Evolutionary conservation across 805 yeast genomes (phyloP), one percentile per base, ranked within the genome.

Genomic region (Lachancea nothofagi): DNA sequence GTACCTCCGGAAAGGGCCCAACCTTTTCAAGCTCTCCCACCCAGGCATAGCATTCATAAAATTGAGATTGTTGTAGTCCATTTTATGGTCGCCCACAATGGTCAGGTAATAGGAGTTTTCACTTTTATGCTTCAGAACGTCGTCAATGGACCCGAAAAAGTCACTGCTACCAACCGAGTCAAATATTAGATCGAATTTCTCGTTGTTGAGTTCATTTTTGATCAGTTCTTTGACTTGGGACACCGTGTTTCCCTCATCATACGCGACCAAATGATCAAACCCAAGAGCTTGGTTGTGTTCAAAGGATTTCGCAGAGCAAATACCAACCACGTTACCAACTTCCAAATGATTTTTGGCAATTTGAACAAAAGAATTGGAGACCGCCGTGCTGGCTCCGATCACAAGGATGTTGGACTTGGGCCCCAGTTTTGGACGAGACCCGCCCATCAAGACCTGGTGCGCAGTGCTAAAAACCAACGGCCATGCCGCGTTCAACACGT

Each of bases 331-430:
- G 9, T 69, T 69, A 19, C 62, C 61, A 7, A 77, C 75, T 2
- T 67, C 60, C 41, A 66, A 66, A 33, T 61, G 55, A 28, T 69
- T 57, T 55, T 74, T 79, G 7, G 80, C 75, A 29, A 83, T 56
- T 56, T 79, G 84, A 25, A 76, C 64, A 3, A 71, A 66, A 43
- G 66, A 69, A 21, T 69, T 55, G 17, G 89, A 88, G 12, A 82
- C 88, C 10, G 80, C 62, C 1, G 94, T 78, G 7, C 83, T 79
- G 19, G 83, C 90, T 27, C 95, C 95, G 33, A 83, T 64, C 15
- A 85, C 70, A 34, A 83, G 65, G 3, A 82, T 74, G 42, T 69
- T 72, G 4, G 76, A 65, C 12, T 64, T 61, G 8, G 66, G 65
- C 27, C 63, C 65, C 15, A 74, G 61, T 24, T 60, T 56, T 41